These are phyloP conservation scores for Rhizopogon vulgaris DNA, from an alignment of 768 basidiomycete species.

Conservation along the genomic window DNA sequence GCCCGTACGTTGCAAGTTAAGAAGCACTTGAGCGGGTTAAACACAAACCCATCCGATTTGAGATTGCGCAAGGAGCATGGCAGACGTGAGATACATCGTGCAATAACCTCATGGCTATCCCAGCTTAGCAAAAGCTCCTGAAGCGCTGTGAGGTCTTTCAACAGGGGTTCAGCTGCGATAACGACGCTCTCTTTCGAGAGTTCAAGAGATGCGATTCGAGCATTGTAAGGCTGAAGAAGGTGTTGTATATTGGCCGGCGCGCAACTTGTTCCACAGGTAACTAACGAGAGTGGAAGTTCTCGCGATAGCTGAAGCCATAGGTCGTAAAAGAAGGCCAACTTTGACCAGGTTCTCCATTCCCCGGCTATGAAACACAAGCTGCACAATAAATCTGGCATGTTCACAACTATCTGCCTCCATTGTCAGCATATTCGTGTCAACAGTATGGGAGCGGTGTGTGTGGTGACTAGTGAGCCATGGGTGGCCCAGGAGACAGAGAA, in stretches of 20 bases:
- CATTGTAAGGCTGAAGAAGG: conserved; percentile 14
- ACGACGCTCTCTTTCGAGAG: conserved; percentile 9
- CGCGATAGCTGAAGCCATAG: conserved; percentile 5
- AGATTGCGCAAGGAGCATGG: background rate
- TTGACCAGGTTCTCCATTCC: conserved; percentile 4
- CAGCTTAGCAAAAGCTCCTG: conserved; percentile 10
- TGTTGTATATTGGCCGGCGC: conserved; percentile 9
- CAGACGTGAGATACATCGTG: background rate
- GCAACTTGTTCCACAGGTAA: no score
- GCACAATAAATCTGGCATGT: conserved; percentile 36
- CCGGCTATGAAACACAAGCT: conserved; percentile 26
- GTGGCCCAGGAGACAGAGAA: conserved; percentile 12
- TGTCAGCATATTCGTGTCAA: background rate
- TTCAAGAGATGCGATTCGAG: conserved; percentile 10
- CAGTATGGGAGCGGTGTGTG: conserved; percentile 13
- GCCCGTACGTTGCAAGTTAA: conserved; percentile 10
- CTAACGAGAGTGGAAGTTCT: background rate
- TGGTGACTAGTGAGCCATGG: no score
- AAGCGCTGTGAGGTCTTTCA: conserved; percentile 11
- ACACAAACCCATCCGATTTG: background rate
- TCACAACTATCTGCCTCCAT: background rate
- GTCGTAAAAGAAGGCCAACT: conserved; percentile 7
- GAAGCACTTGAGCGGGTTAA: background rate
- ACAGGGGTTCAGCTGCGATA: conserved; percentile 9
- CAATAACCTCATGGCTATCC: conserved; percentile 6